phyloP scores from a whole-genome alignment of 2,329 filamentous ascomycete genomes.

The Aspergillus pseudoviridinutans region DNA sequence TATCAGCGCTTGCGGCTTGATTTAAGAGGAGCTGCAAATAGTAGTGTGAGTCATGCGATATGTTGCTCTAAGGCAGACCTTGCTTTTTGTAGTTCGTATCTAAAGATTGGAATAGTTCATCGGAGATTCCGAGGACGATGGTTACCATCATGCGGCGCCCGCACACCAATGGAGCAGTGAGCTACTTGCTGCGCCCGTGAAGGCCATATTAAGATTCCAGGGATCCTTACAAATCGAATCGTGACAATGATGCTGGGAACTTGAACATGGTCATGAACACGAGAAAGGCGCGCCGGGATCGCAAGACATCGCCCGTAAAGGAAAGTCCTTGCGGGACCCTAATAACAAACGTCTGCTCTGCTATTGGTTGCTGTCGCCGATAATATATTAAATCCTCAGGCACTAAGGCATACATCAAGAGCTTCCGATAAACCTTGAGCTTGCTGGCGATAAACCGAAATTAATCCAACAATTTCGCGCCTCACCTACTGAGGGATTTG shows the following conservation, averaged over 20 bases:
- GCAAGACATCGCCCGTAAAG: constrained; percentile 6
- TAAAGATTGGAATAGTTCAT: background rate
- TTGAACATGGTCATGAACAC: background rate
- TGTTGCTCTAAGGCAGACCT: background rate
- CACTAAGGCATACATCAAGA: background rate
- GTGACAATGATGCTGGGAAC: background rate
- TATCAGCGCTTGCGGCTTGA: background rate
- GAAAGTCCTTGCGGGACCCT: constrained; percentile 10
- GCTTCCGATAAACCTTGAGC: background rate
- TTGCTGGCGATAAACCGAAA: background rate
- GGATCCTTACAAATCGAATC: background rate
- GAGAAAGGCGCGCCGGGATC: constrained; percentile 1
- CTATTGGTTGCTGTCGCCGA: background rate
- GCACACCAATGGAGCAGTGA: background rate
- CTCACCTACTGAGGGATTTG: constrained; percentile 1
- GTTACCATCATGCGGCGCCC: background rate
- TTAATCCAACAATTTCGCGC: constrained; percentile 1
- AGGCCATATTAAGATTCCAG: background rate
- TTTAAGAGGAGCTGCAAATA: background rate
- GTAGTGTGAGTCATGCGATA: background rate
- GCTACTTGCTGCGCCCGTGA: background rate
- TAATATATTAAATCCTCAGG: background rate
- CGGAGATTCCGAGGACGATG: background rate
- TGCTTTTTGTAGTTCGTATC: background rate
- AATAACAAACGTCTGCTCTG: constrained; percentile 7